Evolutionary conservation across 495 filamentous ascomycete genomes (phyloP), one percentile per base, ranked within the genome.

Genomic region (Mycothermus thermophilus): DNA sequence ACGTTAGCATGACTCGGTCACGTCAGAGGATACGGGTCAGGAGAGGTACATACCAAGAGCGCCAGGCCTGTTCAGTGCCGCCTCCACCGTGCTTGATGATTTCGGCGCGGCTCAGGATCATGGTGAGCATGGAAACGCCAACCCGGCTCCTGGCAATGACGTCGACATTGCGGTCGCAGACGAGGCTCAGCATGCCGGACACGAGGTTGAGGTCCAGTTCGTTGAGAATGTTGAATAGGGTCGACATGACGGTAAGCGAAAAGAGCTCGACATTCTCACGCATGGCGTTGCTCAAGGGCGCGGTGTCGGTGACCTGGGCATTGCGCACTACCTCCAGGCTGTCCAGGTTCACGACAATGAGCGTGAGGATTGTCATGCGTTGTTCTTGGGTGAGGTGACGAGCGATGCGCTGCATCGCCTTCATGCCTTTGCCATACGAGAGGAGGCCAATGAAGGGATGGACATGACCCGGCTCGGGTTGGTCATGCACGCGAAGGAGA

Each of bases 381-480:
- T 99, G 87, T 48, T 94, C 81, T 26, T 81, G 75, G 37, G 80
- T 80, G 33, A 94, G 82, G 48, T 94, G 85, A 24, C 85, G 80
- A 72, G 94, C 95, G 32, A 99, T 78, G 34, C 90, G 81, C 15
- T 83, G 83, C 44, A 99, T 83, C 1, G 83, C 81, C 55, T 90
- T 92, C 64, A 94, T 99, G 47, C 90, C 92, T 63, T 99, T 99
- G 31, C 72, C 73, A 52, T 86, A 93, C 5, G 86, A 88, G 10
- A 99, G 71, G 51, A 99, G 85, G 20, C 84, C 81, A 46, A 99
- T 94, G 66, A 99, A 99, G 1, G 90, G 90, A 52, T 99, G 92
- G 1, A 83, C 72, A 4, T 67, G 67, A 9, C 74, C 71, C 9
- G 72, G 70, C 26, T 80, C 74, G 41, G 93, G 88, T 2, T 86